These are phyloP conservation scores for Allium fistulosum DNA, from an alignment of 106 monocot species.

Conservation along the genomic window DNA sequence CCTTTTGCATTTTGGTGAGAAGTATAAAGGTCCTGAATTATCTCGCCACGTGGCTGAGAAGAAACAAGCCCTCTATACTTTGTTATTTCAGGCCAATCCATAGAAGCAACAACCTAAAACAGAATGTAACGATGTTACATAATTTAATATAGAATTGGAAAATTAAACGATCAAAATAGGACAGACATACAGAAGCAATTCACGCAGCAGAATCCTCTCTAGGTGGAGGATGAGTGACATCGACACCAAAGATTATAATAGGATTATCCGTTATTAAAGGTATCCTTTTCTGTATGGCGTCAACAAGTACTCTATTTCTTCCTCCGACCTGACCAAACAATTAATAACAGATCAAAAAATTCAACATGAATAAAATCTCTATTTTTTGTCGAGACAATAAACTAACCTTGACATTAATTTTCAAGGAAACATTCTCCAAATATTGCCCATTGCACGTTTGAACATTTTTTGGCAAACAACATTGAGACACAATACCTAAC, in stretches of 20 bases:
- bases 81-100: slow-evolving; percentile 87
- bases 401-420: slow-evolving; percentile 88
- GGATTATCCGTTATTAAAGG: slow-evolving; percentile 45
- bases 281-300: slow-evolving; percentile 23
- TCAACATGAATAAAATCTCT: background rate
- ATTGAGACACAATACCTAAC: slow-evolving; percentile 72
- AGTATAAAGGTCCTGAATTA: slow-evolving; percentile 56
- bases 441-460: slow-evolving; percentile 33
- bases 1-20: slow-evolving; percentile 17
- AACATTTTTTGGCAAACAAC: slow-evolving; percentile 53
- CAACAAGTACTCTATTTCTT: slow-evolving; percentile 57
- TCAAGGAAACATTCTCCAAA: slow-evolving; percentile 77
- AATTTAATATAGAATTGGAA: background rate
- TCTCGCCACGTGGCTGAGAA: slow-evolving; percentile 60
- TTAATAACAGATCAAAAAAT: background rate
- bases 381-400: background rate
- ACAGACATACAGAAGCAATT: slow-evolving; percentile 69
- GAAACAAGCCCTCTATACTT: slow-evolving; percentile 63
- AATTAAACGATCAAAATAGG: background rate
- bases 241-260: slow-evolving; percentile 88
- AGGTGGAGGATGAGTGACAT: slow-evolving; percentile 86
- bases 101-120: slow-evolving; percentile 66
- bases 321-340: slow-evolving; percentile 28
- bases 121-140: background rate
- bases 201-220: slow-evolving; percentile 68